These are phyloP conservation scores for Pseudoneurospora amorphoporcata DNA, from an alignment of 495 filamentous ascomycete species.

Conservation along the genomic window DNA sequence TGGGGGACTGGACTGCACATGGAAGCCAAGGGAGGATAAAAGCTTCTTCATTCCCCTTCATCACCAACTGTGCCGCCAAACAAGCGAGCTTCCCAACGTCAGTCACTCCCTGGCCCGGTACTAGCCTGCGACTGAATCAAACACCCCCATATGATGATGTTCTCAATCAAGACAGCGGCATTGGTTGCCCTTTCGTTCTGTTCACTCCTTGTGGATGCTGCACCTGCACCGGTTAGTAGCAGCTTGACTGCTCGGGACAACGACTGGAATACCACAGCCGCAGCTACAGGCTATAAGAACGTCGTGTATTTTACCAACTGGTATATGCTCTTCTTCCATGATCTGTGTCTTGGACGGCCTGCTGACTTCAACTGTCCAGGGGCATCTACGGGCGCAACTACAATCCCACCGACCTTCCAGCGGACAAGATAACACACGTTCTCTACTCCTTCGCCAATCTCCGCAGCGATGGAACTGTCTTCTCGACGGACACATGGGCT, in stretches of 20 bases:
- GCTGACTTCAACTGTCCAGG: conserved; percentile 31
- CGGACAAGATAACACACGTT: conserved; percentile 71
- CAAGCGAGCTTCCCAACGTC: not conserved
- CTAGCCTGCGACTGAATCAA: not conserved
- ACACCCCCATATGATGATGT: not conserved
- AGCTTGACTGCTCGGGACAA: not conserved
- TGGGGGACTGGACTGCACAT: no score
- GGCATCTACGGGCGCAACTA: conserved; percentile 79
- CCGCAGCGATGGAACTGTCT: conserved; percentile 72
- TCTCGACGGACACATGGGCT: conserved; percentile 44
- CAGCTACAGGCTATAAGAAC: conserved; percentile 27
- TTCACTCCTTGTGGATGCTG: conserved; percentile 1
- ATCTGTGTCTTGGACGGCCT: not conserved
- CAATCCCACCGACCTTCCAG: conserved; percentile 71
- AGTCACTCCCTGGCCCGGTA: not conserved
- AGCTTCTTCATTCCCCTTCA: not conserved
- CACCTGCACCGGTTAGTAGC: not conserved
- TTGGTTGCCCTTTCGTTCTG: conserved; percentile 12
- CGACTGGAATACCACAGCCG: not conserved
- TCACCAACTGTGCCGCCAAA: not conserved
- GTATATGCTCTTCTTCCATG: conserved; percentile 8
- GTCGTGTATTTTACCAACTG: conserved; percentile 41
- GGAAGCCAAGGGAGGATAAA: not conserved
- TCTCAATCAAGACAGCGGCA: not conserved
- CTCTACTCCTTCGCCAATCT: conserved; percentile 88